These are phyloP conservation scores for Zanthoxylum bungeanum DNA, from an alignment of 345 rosid genomes.

Conservation along the genomic window DNA sequence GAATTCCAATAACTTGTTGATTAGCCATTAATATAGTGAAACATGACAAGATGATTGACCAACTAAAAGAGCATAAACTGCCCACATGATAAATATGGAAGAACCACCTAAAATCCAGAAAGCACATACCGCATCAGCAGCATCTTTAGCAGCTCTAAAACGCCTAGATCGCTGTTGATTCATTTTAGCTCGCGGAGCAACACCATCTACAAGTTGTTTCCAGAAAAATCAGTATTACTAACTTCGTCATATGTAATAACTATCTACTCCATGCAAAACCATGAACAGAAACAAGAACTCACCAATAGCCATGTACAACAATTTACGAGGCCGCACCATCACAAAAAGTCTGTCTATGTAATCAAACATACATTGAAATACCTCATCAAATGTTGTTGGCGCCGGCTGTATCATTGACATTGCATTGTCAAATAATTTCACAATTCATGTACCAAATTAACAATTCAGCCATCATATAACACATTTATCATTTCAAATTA, in stretches of 20 bases:
- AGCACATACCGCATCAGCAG: conserved; percentile 69
- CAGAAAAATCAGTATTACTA: conserved; percentile 20
- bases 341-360: conserved; percentile 88
- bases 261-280: background rate
- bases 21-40: no score
- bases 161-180: conserved; percentile 95
- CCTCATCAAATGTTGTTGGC: conserved; percentile 69
- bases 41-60: no score
- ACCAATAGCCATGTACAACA: conserved; percentile 90
- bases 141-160: conserved; percentile 93
- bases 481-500: background rate
- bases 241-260: background rate
- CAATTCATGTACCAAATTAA: background rate
- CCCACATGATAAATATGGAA: conserved; percentile 1
- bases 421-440: background rate
- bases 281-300: conserved; percentile 17
- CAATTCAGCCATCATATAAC: background rate
- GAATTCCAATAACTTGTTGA: background rate
- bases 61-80: background rate
- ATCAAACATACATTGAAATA: conserved; percentile 83
- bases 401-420: conserved; percentile 54
- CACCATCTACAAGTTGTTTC: conserved; percentile 63
- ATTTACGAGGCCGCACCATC: conserved; percentile 91
- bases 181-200: conserved; percentile 98
- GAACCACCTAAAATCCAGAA: conserved; percentile 9